phyloP scores from a whole-genome alignment of 2,329 filamentous ascomycete species.

The Rhynchosporium secalis region DNA sequence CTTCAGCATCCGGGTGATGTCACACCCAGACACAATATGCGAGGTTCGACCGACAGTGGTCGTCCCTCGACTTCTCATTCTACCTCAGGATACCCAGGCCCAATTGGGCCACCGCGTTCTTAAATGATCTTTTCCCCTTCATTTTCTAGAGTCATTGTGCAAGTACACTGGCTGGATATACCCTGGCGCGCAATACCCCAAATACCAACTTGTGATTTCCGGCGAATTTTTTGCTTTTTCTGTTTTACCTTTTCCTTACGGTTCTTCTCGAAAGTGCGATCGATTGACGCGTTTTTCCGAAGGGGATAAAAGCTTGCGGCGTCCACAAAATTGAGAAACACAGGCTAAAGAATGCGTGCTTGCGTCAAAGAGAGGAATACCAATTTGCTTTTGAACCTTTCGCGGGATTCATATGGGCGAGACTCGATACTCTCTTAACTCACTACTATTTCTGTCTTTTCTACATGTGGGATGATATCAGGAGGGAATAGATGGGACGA shows the following conservation, averaged over 20 bases:
- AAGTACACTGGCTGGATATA: slow-evolving; percentile 40
- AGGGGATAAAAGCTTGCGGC: slow-evolving; percentile 31
- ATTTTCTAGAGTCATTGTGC: slow-evolving; percentile 39
- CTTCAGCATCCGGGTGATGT: slow-evolving; percentile 74
- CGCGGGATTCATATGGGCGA: slow-evolving; percentile 7
- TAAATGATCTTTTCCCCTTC: slow-evolving; percentile 35
- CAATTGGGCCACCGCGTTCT: slow-evolving; percentile 84
- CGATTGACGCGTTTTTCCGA: slow-evolving; percentile 12
- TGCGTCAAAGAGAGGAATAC: slow-evolving; percentile 36
- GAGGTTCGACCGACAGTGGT: slow-evolving; percentile 86
- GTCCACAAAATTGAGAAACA: slow-evolving; percentile 29
- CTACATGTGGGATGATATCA: slow-evolving; percentile 14
- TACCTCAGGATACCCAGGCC: slow-evolving; percentile 93
- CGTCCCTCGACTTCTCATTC: slow-evolving; percentile 94
- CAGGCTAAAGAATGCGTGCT: slow-evolving; percentile 32
- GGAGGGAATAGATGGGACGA: slow-evolving; percentile 4
- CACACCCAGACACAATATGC: slow-evolving; percentile 79
- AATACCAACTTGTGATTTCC: slow-evolving; percentile 38
- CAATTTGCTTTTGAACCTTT: slow-evolving; percentile 38
- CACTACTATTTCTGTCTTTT: slow-evolving; percentile 23
- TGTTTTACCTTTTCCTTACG: slow-evolving; percentile 29
- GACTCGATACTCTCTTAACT: background rate
- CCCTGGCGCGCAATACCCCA: slow-evolving; percentile 41
- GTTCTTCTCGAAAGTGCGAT: slow-evolving; percentile 13
- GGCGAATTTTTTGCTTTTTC: slow-evolving; percentile 26